A percentile compares a stretch with the other conserved stretches of the same genome.
phyloP scores from a whole-genome alignment of 805 yeast genomes.

The Saturnispora halmiae region DNA sequence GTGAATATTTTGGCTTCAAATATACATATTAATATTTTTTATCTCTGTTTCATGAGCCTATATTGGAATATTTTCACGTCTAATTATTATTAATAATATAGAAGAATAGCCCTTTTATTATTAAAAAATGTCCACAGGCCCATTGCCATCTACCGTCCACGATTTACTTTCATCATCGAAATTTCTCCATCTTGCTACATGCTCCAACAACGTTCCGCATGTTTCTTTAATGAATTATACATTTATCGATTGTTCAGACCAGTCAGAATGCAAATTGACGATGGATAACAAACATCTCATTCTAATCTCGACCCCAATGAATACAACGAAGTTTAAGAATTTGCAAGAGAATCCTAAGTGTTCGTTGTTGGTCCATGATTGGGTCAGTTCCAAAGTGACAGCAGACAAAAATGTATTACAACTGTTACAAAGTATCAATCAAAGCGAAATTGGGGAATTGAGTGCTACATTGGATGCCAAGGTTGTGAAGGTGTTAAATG shows the following conservation, averaged over 20 bases:
- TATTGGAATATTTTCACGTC: too few species aligned
- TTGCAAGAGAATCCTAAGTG: constrained; percentile 65
- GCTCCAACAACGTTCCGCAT: constrained; percentile 60
- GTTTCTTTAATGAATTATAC: constrained; percentile 89
- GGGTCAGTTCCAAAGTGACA: constrained; percentile 47
- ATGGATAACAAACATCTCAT: constrained; percentile 26
- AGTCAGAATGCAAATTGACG: constrained; percentile 17
- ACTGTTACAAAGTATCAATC: constrained; percentile 67
- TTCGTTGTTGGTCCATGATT: constrained; percentile 80
- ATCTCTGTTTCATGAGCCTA: constrained; percentile 3
- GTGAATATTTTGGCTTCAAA: too few species aligned
- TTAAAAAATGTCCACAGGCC: constrained; percentile 12
- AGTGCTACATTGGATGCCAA: constrained; percentile 74
- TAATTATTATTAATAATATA: too few species aligned
- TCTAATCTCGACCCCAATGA: constrained; percentile 61
- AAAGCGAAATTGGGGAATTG: constrained; percentile 65
- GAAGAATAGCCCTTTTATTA: too few species aligned
- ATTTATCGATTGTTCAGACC: constrained; percentile 38
- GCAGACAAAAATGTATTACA: constrained; percentile 34
- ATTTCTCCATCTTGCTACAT: constrained; percentile 79
- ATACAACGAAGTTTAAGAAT: constrained; percentile 69
- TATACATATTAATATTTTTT: too few species aligned
- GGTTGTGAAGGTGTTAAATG: constrained; percentile 44
- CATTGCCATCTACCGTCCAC: constrained; percentile 29
- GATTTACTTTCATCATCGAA: constrained; percentile 49